Evolutionary conservation across 352 stramenopile species (phyloP).

Genomic region (Phytophthora lateralis): DNA sequence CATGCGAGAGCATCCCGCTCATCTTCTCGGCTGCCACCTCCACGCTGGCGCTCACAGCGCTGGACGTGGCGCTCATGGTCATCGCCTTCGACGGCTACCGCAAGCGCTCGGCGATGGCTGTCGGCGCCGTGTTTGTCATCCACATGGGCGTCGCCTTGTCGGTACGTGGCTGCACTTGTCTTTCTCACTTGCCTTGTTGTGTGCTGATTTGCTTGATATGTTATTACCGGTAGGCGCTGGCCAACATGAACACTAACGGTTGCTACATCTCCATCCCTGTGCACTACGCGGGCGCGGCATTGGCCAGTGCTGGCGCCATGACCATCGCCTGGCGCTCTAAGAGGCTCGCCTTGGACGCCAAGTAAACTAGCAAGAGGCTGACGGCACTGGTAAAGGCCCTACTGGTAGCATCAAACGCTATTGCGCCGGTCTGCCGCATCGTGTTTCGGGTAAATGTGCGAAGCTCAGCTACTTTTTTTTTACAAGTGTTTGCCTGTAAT

Average conservation of each 20-base stretch:
- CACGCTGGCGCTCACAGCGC: slow-evolving; percentile 72
- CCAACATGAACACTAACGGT: slow-evolving; percentile 80
- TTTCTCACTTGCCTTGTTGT: slow-evolving; percentile 1
- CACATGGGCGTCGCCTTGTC: slow-evolving; percentile 80
- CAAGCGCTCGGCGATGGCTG: slow-evolving; percentile 50
- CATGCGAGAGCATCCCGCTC: slow-evolving; percentile 74
- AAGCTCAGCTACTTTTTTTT: slow-evolving; percentile 10
- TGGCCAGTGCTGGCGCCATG: slow-evolving; percentile 52
- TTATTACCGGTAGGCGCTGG: slow-evolving; percentile 43
- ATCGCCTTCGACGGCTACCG: slow-evolving; percentile 84
- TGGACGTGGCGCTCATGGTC: slow-evolving; percentile 86
- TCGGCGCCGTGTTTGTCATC: slow-evolving; percentile 65
- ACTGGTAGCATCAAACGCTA: neutral
- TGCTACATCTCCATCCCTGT: slow-evolving; percentile 79
- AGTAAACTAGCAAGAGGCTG: slow-evolving; percentile 21
- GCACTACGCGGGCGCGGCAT: slow-evolving; percentile 65
- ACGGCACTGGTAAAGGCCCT: neutral
- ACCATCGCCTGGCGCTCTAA: slow-evolving; percentile 52
- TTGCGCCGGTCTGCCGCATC: neutral
- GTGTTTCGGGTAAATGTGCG: slow-evolving; percentile 22
- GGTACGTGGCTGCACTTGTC: slow-evolving; percentile 35
- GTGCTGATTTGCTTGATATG: slow-evolving; percentile 10
- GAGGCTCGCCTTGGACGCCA: slow-evolving; percentile 32
- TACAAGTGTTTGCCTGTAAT: neutral
- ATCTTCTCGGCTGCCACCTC: slow-evolving; percentile 72